A percentile compares a stretch with the other conserved stretches of the same genome.
phyloP scores from a whole-genome alignment of 257 asterid genomes.

The Solanum ahanhuiri region DNA sequence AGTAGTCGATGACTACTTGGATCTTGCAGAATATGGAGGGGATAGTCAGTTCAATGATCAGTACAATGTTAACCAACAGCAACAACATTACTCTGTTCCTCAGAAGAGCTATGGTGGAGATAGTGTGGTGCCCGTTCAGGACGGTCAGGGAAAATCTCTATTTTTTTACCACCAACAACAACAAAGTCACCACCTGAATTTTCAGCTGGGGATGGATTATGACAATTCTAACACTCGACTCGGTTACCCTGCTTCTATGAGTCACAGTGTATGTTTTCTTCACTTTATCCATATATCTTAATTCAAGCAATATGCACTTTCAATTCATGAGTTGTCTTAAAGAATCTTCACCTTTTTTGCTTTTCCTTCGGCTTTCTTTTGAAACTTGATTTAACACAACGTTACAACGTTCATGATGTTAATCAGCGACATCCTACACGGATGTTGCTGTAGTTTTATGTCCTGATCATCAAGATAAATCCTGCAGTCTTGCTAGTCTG shows the following conservation, averaged over 20 bases:
- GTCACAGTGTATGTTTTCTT: conserved; percentile 42
- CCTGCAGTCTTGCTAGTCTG: background rate
- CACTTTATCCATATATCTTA: background rate
- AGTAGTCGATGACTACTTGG: conserved; percentile 44
- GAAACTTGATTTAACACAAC: background rate
- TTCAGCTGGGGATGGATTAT: conserved; percentile 33
- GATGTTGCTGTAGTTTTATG: background rate
- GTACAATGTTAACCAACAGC: conserved; percentile 19
- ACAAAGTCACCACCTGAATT: conserved; percentile 15
- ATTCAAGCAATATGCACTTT: background rate
- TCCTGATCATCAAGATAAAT: background rate
- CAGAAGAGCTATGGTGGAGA: conserved; percentile 35
- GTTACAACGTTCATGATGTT: background rate
- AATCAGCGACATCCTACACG: background rate
- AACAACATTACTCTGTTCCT: conserved; percentile 14
- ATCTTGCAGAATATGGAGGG: conserved; percentile 35
- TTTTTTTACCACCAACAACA: background rate
- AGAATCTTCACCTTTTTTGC: background rate
- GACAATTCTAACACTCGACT: conserved; percentile 25
- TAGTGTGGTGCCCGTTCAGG: conserved; percentile 39
- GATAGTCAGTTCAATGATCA: conserved; percentile 24
- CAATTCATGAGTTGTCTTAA: background rate
- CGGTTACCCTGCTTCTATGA: conserved; percentile 25
- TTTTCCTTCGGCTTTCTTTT: background rate
- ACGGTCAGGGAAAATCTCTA: background rate